Evolutionary conservation across 1,139 yeast species (phyloP).

Genomic region (Saccharomyces hybrid): DNA sequence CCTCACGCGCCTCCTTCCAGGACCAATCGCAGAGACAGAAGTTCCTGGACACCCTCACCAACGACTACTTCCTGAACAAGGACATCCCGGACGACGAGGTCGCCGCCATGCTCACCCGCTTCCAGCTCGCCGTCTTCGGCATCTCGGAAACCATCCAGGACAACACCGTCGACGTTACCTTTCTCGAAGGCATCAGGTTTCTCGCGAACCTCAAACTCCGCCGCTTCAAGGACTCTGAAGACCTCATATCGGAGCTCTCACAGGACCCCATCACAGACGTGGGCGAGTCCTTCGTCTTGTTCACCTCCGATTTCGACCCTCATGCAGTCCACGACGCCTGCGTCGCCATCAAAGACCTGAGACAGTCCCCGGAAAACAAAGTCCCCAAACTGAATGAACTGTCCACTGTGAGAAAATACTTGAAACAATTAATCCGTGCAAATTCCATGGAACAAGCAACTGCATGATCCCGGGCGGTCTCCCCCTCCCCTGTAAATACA

Average conservation of each 20-base stretch:
- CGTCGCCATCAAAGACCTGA: constrained; percentile 40
- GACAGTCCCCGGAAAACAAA: constrained; percentile 22
- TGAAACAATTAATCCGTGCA: constrained; percentile 20
- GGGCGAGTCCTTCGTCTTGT: constrained; percentile 45
- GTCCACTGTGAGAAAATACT: constrained; percentile 29
- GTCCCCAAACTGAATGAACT: constrained; percentile 33
- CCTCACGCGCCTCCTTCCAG: constrained; percentile 41
- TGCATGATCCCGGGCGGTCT: neutral
- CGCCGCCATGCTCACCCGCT: constrained; percentile 61
- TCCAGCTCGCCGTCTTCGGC: constrained; percentile 77
- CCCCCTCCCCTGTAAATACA: neutral
- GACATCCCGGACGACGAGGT: constrained; percentile 51
- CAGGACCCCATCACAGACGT: constrained; percentile 34
- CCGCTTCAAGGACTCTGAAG: constrained; percentile 36
- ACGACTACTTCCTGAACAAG: constrained; percentile 48
- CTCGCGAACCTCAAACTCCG: constrained; percentile 60
- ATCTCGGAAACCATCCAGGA: constrained; percentile 49
- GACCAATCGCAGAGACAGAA: constrained; percentile 33
- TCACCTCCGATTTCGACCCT: constrained; percentile 41
- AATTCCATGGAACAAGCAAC: neutral
- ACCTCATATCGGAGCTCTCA: constrained; percentile 17
- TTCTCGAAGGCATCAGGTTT: constrained; percentile 59
- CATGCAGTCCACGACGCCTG: constrained; percentile 47
- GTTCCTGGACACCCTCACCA: neutral
- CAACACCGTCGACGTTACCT: constrained; percentile 49